phyloP scores from a whole-genome alignment of 1,284 basidiomycete species.

The Irpex sp. region DNA sequence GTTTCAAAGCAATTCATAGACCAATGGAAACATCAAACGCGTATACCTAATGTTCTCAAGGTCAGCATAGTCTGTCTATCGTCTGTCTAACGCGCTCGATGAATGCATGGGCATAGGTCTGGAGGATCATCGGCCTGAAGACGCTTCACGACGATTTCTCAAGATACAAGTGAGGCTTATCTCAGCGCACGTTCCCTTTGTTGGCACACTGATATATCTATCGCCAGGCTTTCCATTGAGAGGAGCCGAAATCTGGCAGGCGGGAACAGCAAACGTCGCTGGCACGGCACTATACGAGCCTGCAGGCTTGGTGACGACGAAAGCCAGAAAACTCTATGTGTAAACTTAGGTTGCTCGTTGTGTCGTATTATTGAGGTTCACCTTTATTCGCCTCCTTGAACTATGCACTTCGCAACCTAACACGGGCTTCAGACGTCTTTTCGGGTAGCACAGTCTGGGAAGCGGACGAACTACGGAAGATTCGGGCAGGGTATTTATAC shows the following conservation, averaged over 20 bases:
- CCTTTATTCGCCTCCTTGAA: not conserved
- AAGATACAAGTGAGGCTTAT: conserved; percentile 17
- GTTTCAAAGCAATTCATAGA: conserved; percentile 14
- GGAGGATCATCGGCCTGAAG: conserved; percentile 16
- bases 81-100: not conserved
- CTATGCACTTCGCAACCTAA: not conserved
- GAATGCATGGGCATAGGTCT: conserved; percentile 14
- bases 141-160: conserved; percentile 14
- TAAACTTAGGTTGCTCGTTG: conserved; percentile 1
- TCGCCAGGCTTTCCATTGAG: conserved; percentile 6
- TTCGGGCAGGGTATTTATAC: conserved; percentile 16
- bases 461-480: conserved; percentile 11
- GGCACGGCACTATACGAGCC: conserved; percentile 12
- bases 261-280: conserved; percentile 10
- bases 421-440: conserved; percentile 10
- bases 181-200: not conserved
- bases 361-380: conserved; percentile 13
- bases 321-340: not conserved
- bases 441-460: not conserved
- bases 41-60: conserved; percentile 13
- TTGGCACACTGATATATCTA: too few species aligned
- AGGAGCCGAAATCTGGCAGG: conserved; percentile 1
- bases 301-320: conserved; percentile 10
- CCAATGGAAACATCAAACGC: conserved; percentile 17
- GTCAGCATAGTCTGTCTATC: conserved; percentile 1